Percentiles rank a stretch among this genome's conserved stretches.
Conservation (phyloP, 2,329 filamentous ascomycete species). For the Alternaria sp. region DNA sequence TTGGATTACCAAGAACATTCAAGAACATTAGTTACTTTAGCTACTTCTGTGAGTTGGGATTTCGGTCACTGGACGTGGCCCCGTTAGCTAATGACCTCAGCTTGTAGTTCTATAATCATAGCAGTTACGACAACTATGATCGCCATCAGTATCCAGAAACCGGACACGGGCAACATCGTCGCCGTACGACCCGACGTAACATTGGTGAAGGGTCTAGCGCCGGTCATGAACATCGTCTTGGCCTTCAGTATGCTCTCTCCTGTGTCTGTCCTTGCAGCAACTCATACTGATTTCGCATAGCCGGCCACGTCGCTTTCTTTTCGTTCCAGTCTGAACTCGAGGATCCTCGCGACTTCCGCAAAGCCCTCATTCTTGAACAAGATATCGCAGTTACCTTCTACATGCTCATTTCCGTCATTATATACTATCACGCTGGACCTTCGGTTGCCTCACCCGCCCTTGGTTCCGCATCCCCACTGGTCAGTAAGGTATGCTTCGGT, state of each 20-base stretch:
- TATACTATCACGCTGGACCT: constrained; percentile 72
- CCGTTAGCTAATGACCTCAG: constrained; percentile 37
- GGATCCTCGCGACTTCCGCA: constrained; percentile 67
- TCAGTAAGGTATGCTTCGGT: constrained; percentile 72
- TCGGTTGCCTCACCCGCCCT: constrained; percentile 72
- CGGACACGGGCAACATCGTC: constrained; percentile 45
- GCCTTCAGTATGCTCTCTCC: constrained; percentile 64
- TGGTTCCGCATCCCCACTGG: constrained; percentile 63
- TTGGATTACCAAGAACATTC: constrained; percentile 69
- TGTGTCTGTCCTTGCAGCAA: background rate
- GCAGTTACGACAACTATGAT: constrained; percentile 74
- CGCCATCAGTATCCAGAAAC: constrained; percentile 64
- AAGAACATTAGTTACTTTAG: constrained; percentile 70
- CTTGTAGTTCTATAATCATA: constrained; percentile 69
- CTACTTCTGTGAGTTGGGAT: constrained; percentile 59
- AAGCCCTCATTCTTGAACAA: constrained; percentile 70
- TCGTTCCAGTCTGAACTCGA: constrained; percentile 71
- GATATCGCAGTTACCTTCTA: constrained; percentile 68
- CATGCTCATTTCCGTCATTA: constrained; percentile 70
- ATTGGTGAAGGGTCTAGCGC: constrained; percentile 36
- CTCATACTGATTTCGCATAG: constrained; percentile 23
- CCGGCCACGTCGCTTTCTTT: constrained; percentile 73
- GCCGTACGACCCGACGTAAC: constrained; percentile 31
- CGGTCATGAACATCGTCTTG: constrained; percentile 70
- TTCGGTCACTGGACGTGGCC: constrained; percentile 14